Base-by-base conservation (phyloP, 805 yeast species). In the Kazachstania kunashirensis region DNA sequence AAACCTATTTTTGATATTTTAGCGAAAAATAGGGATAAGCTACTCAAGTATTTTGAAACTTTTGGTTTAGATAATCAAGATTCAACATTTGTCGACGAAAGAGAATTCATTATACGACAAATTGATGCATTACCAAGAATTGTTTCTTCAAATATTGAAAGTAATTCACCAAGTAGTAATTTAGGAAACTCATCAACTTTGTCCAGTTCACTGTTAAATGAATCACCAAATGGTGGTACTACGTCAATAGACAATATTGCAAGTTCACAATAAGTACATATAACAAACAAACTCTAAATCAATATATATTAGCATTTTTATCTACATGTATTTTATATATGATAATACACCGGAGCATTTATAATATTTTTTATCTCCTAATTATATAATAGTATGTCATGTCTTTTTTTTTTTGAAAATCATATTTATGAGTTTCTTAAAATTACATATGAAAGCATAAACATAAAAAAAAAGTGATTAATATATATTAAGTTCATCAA, bases 1-100 rank as follows among this genome's bases (percentile, higher is more conserved):
- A 85, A 79, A 55, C 75, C 79, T 6, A 77, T 92, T 2, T 62
- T 72, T 37, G 96, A 89, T 57, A 82, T 89, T 15, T 66, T 92
- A 46, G 73, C 78, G 31, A 86, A 88, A 53, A 92, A 92, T 59
- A 76, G 85, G 51, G 81, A 75, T 28, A 84, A 82, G 51, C 70
- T 89, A 43, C 57, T 88, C 26, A 66, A 67, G 23, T 85, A 84
- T 53, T 70, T 89, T 41, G 71, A 73, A 32, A 70, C 67, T 26
- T 84, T 86, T 53, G 68, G 75, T 10, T 71, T 67, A 26, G 68
- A 71, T 31, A 62, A 76, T 50, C 67, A 73, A 46, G 84, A 79
- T 51, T 66, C 75, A 13, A 67, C 69, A 20, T 78, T 84, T 51
- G 65, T 71, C 26, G 89, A 80, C 39, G 98, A 92, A 58, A 77